Percentiles rank a stretch among this genome's conserved stretches.
Evolutionary conservation across 352 stramenopile species (phyloP).

Genomic region (Phytophthora nicotianae): DNA sequence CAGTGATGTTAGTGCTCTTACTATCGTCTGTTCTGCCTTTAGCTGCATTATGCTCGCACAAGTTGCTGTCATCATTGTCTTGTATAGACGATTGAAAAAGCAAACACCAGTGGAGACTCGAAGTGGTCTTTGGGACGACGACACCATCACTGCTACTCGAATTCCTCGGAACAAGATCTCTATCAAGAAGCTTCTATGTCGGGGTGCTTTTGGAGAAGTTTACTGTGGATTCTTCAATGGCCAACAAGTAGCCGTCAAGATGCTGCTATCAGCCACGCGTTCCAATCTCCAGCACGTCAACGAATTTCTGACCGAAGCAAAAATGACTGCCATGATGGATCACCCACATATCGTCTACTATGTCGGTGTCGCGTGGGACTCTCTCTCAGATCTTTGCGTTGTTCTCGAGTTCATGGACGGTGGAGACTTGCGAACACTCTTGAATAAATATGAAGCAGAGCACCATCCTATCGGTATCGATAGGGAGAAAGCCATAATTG

Average conservation of each 20-base stretch:
- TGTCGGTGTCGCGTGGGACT: conserved; percentile 59
- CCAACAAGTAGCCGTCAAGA: conserved; percentile 50
- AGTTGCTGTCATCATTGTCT: conserved; percentile 7
- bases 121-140: conserved; percentile 34
- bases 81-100: conserved; percentile 14
- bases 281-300: conserved; percentile 34
- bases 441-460: conserved; percentile 23
- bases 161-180: conserved; percentile 39
- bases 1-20: conserved; percentile 2
- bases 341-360: conserved; percentile 59
- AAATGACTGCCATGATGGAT: conserved; percentile 48
- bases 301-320: conserved; percentile 47
- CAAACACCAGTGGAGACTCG: conserved; percentile 6
- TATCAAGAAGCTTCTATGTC: conserved; percentile 32
- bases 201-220: conserved; percentile 46
- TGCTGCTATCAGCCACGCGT: conserved; percentile 28
- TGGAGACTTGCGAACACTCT: conserved; percentile 36
- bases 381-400: conserved; percentile 39
- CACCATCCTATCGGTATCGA: conserved; percentile 32
- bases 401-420: conserved; percentile 48
- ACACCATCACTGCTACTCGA: conserved; percentile 25
- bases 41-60: conserved; percentile 6
- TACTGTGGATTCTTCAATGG: conserved; percentile 38
- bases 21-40: conserved; percentile 6
- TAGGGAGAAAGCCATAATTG: conserved; percentile 35